Base-by-base conservation (phyloP, 257 asterid species). In the Ajuga chamaepitys region DNA sequence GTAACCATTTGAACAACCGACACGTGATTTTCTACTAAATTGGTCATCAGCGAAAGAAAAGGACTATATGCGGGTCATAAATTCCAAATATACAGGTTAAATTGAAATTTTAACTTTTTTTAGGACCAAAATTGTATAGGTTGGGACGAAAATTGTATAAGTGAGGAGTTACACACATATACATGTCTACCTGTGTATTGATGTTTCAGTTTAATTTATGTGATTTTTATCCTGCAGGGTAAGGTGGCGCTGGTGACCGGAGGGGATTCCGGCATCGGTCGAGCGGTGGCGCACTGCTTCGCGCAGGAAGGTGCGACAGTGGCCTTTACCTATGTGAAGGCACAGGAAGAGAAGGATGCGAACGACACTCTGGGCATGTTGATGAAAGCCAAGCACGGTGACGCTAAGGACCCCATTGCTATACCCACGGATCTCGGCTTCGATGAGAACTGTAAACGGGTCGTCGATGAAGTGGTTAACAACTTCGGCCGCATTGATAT, bases 261-360 rank as follows among this genome's bases (percentile, higher is more conserved):
- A 0, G 95, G 95, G 0, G 95, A 86, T 57, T 86, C 95, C 0
- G 96, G 95, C 11, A 89, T 86, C 1, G 93, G 96, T 3, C 78
- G 88, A 3, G 95, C 96, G 0, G 95, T 86, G 22, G 71, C 85
- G 57, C 82, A 78, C 62, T 75, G 82, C 77, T 89, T 85, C 25
- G 86, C 80, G 0, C 63, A 70, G 7, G 96, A 89, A 64, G 96
- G 96, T 5, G 95, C 95, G 14, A 84, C 84, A 0, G 93, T 86
- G 75, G 93, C 96, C 0, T 78, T 86, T 60, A 89, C 95, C 4
- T 83, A 82, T 24, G 91, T 81, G 14, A 89, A 89, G 70, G 87
- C 80, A 0, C 85, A 71, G 4, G 96, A 89, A 35, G 95, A 86
- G n/a, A 85, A 76, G 56, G 91, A 89, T 38, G 96, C 96, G 1